Conservation (phyloP, 352 stramenopile genomes). For the Phytophthora podocarpi region DNA sequence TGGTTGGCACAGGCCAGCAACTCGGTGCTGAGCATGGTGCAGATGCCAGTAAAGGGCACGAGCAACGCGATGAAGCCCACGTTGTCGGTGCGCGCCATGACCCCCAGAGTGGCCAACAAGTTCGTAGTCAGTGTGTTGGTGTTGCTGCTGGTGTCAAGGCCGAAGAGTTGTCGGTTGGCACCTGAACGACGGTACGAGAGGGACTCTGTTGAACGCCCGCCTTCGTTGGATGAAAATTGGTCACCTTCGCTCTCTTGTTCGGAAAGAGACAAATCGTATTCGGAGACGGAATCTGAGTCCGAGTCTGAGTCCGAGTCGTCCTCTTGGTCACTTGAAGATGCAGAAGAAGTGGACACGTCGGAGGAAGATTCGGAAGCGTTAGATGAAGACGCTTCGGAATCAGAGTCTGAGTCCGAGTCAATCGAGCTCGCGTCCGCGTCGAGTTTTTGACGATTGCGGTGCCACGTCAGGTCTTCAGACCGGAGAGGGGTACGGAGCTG, state of each 20-base stretch:
- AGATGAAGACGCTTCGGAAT: constrained; percentile 8
- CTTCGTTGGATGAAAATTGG: constrained; percentile 16
- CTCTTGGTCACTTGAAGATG: constrained; percentile 16
- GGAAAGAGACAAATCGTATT: constrained; percentile 8
- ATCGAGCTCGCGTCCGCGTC: constrained; percentile 12
- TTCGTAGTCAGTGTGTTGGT: too few species aligned
- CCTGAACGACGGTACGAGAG: not conserved
- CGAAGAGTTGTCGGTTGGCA: too few species aligned
- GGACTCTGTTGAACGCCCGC: constrained; percentile 9
- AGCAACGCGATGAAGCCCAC: constrained; percentile 72
- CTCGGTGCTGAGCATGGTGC: constrained; percentile 78
- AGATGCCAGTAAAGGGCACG: constrained; percentile 71
- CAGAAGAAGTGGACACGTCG: constrained; percentile 11
- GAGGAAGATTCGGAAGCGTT: constrained; percentile 1
- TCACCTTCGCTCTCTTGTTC: constrained; percentile 6
- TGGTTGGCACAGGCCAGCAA: constrained; percentile 68
- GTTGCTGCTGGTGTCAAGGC: too few species aligned
- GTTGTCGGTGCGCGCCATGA: constrained; percentile 51
- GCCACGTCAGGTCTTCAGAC: constrained; percentile 21
- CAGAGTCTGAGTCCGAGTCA: constrained; percentile 9
- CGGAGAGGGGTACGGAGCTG: constrained; percentile 13
- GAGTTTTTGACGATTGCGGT: not conserved
- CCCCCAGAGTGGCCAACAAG: constrained; percentile 20
- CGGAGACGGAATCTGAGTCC: not conserved
- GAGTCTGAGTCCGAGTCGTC: too few species aligned